Evolutionary conservation across 306 rosid genomes (phyloP), one percentile per base, ranked within the genome.

Genomic region (Clitoria ternatea): DNA sequence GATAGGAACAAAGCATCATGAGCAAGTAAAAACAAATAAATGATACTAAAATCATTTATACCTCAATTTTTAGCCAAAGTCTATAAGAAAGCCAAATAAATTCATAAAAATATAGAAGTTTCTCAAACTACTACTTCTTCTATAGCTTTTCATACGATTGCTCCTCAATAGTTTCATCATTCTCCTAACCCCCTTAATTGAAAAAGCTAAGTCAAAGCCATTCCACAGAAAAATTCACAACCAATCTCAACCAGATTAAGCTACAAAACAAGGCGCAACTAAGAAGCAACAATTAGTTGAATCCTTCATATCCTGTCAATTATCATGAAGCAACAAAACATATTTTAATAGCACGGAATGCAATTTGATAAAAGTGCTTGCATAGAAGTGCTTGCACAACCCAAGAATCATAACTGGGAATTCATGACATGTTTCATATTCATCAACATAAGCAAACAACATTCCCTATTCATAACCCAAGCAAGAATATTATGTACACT

Each of bases 121-220:
- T 36, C 92, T 45, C 88, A 84, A 79, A 89, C 92, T 36, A 92
- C 96, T 3, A 90, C 96, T 80, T 89, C 96, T 85, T 89, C 96
- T 24, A 89, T 77, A 61, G 96, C 96, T 85, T 89, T 92, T 32
- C 96, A 79, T n/a, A 44, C 78, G 60, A 92, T 92, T 13, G 92
- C 96, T 89, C 81, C 82, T 86, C 69, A 76, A 89, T 90, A 30
- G 96, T 86, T 83, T 89, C 96, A 26, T 89, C 96, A 77, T 86
- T 89, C 79, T 89, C 92, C 96, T 92, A 89, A 70, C 96, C 92
- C 96, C 96, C 86, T 74, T 19, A 36, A 62, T 47, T 19, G 52
- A 44, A 59, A 39, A 78, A 53, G n/a, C n/a, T n/a, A n/a, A n/a
- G n/a, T n/a, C 14, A 55, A 52, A 18, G 12, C 1, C 52, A 26